Base-by-base conservation (phyloP, 2,329 filamentous ascomycete species). In the Lasiodiplodia citricola region DNA sequence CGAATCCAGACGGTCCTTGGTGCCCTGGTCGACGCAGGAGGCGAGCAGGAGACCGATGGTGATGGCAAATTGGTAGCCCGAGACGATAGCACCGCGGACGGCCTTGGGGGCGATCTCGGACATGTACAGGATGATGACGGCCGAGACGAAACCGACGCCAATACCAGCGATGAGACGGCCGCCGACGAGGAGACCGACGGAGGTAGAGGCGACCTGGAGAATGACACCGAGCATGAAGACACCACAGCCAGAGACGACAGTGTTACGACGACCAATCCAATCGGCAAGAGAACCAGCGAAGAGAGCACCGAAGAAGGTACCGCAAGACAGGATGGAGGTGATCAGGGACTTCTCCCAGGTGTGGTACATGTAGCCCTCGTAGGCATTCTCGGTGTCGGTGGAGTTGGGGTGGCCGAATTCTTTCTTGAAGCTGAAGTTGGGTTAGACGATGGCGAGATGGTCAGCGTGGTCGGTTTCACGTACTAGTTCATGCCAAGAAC, bases 41-140 rank as follows among this genome's bases (percentile, higher is more conserved):
- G 92, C 92, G 70, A 95, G 81, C 78, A 95, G 83, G 72, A 96
- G 83, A 81, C 92, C 92, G 72, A 94, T 86, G 70, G 92, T 94
- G 79, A 94, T 90, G 79, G 89, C 93, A 85, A 94, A 94, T 78
- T 94, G 92, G 83, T 94, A 94, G 4, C 91, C 91, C 1, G 91
- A 88, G n/a, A 95, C 92, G 10, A 66, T 66, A 18, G 64, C 66
- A 21, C 66, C 67, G 75, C 92, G 88, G 72, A 96, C 90, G 80
- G 92, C 92, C 79, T 73, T 74, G 54, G 78, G 78, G 6, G 83
- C 80, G 77, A 94, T 92, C 82, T 94, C 92, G 60, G 90, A 93
- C 92, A 96, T 95, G 87, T 96, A 97, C 66, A 85, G 74, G 70
- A 85, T 84, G 74, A 84, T 83, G 74, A 83, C 80, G 68, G 91